Evolutionary conservation across 1,284 basidiomycete genomes (phyloP), one percentile per base, ranked within the genome.

Genomic region (Pseudozyma pruni): DNA sequence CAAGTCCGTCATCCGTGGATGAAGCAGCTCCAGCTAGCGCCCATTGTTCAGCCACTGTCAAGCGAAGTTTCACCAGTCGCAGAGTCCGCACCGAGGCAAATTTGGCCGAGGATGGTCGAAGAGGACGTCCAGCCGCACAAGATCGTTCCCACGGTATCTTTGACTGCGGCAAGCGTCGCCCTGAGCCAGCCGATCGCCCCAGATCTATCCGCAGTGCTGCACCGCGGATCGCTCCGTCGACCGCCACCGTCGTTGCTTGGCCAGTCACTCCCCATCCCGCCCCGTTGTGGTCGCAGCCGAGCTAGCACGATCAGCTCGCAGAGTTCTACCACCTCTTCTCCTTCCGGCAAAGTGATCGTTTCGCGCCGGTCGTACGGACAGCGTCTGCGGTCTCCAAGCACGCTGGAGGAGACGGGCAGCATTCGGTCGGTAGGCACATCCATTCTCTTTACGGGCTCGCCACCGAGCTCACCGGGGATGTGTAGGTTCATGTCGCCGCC

Each of bases 231-330:
- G 1, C 49, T 41, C 11, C 48, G 63, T 46, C 40, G 61, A 17
- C 68, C 68, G 4, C 68, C 68, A 13, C 49, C 57, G 7, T 59
- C 58, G 0, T 31, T 64, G 25, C 53, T 61, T 1, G 54, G 53
- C 7, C 57, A 66, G 29, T 71, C 68, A 5, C 46, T 71, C 4
- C 68, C 68, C 5, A 71, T 71, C 31, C 68, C 68, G 10, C 68
- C 68, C 22, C 57, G 68, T 6, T 27, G 41, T 13, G 57, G 39
- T 7, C 57, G 68, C 8, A 66, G 58, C 35, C 53, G 68, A 17
- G 68, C 68, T 0, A 71, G 68, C 31, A 71, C 68, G 9, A 50
- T 71, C 49, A 66, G 61, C 46, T 71, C 68, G 7, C 68, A 71
- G 23, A 66, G 58, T 39, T 64, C 68, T 6, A 48, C 50, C 2